These are phyloP conservation scores for Sordariomycetes sp. DNA, from an alignment of 2,329 filamentous ascomycete species.

Conservation along the genomic window DNA sequence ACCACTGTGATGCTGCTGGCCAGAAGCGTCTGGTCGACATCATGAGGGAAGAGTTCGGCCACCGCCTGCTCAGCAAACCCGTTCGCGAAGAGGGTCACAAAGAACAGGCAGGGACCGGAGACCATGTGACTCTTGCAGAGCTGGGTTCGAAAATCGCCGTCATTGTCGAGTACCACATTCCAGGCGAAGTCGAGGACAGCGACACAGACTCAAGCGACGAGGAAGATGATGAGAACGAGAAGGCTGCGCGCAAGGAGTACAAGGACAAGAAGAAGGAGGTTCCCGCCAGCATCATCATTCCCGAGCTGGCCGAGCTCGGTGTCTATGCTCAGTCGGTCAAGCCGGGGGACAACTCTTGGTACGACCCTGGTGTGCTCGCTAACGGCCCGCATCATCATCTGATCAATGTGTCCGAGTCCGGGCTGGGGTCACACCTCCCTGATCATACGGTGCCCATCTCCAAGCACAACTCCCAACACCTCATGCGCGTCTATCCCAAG, in stretches of 20 bases:
- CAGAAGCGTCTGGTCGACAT: conserved; percentile 54
- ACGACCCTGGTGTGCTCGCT: conserved; percentile 33
- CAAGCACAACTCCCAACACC: conserved; percentile 51
- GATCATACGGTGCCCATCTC: conserved; percentile 36
- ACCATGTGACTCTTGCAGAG: conserved; percentile 49
- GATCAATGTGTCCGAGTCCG: conserved; percentile 61
- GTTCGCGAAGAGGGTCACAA: conserved; percentile 45
- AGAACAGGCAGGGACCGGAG: conserved; percentile 39
- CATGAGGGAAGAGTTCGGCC: conserved; percentile 54
- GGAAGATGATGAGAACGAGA: conserved; percentile 32
- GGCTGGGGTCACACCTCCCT: conserved; percentile 42
- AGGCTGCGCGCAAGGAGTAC: conserved; percentile 40
- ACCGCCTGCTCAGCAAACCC: conserved; percentile 48
- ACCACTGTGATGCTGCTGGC: conserved; percentile 52
- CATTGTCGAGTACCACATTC: conserved; percentile 59
- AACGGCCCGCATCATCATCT: conserved; percentile 56
- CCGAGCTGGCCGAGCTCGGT: conserved; percentile 55
- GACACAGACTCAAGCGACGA: conserved; percentile 26
- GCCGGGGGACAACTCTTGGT: conserved; percentile 58
- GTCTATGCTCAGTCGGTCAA: conserved; percentile 65
- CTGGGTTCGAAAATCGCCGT: conserved; percentile 55
- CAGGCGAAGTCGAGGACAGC: conserved; percentile 34
- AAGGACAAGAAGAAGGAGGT: conserved; percentile 31
- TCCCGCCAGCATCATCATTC: conserved; percentile 41
- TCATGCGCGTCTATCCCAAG: conserved; percentile 65